Evolutionary conservation across 495 filamentous ascomycete genomes (phyloP), one percentile per base, ranked within the genome.

Genomic region (Hypoxylon fuscum): DNA sequence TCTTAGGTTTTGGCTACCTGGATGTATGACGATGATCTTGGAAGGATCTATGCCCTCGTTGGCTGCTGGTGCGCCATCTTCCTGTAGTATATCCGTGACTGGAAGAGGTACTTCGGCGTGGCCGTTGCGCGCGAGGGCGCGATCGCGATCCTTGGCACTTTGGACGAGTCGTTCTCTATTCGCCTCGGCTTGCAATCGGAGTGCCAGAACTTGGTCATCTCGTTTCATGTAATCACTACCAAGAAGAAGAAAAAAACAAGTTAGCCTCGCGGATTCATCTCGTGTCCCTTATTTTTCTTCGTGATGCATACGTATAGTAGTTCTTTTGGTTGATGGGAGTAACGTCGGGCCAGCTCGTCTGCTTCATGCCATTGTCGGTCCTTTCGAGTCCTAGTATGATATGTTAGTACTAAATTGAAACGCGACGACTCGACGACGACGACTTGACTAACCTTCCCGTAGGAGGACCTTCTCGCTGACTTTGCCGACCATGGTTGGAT

Each of bases 321-420:
- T 98, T 98, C 77, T 98, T 98, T 71, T 98, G 95, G 70, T 98
- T 98, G 73, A 98, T 98, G 69, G 93, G 88, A 12, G 82, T 81
- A 37, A 97, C 85, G 65, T 93, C 88, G 15, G 95, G 96, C 95
- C 95, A 98, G 75, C 83, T 94, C 20, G 93, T 93, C 47, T 91
- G 85, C 69, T 92, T 93, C 85, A 98, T 92, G 71, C 93, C 93
- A 82, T 98, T 98, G 79, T 98, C 95, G 32, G 96, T 98, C 63
- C 93, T 82, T 75, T 95, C 91, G 40, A 98, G 87, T 57, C 95
- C 95, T 64, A 40, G 96, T 23, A 17, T 9, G 22, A 12, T 12
- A 50, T 25, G 25, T 4, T 8, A 27, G 25, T 45, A 51, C 37
- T 29, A 58, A 17, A 54, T 48, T 23, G 22, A 25, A 9, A 29